Base-by-base conservation (phyloP, 345 rosid genomes). In the Dimocarpus longan region DNA sequence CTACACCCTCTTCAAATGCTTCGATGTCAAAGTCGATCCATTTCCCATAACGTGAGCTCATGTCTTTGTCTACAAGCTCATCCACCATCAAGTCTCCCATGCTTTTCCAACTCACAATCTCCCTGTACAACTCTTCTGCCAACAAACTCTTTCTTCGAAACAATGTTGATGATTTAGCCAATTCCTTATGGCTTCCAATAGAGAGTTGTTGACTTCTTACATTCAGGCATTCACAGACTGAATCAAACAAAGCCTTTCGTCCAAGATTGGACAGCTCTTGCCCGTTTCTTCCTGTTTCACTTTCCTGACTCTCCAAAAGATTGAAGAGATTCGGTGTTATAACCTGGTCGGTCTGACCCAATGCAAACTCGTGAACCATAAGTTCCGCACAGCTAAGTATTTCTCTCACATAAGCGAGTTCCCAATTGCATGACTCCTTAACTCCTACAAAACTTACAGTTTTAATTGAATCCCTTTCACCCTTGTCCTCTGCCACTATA, bases 1-100 rank as follows among this genome's bases (percentile, higher is more conserved):
- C 94, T 66, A 80, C 76, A 70, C 97, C 91, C 69, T 90, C 92
- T 83, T 93, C 94, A 24, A 85, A 86, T 19, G 83, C 84, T 85
- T 95, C 99, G 19, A 64, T 66, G 28, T 84, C 85, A 73, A 92
- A 93, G 57, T 91, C 93, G 76, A 87, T 76, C 98, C 99, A 95
- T 66, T 72, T 92, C 68, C 97, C 99, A 66, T 80, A 42, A 40
- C 16, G 54, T 22, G 81, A 80, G 86, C 87, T 89, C 99, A 93
- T 93, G 78, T 95, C 95, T 75, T 73, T 90, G 68, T 91, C 93
- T 39, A 92, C 93, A 75, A 95, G 93, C 60, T 92, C 97, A 75
- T 95, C 98, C 79, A 93, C 91, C 93, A 87, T 87, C 84, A 84
- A 48, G 56, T 89, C 96, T 66, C 91, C 89, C 87, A 84, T 88